Evolutionary conservation across 306 rosid species (phyloP).

Genomic region (Erythrophleum fordii): DNA sequence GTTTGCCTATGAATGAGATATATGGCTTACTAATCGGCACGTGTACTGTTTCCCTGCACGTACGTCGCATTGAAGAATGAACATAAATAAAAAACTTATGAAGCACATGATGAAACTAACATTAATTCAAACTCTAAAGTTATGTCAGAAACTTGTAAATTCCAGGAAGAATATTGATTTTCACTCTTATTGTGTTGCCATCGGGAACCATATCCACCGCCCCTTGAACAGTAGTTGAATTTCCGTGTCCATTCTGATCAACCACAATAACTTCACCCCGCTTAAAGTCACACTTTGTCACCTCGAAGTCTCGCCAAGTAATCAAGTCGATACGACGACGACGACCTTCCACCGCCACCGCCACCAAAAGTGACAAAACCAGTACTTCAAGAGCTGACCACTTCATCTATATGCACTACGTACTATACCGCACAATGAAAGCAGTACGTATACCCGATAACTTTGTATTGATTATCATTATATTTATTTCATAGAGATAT

Average conservation of each 20-base stretch:
- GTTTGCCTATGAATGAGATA: constrained; percentile 67
- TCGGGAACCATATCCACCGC: constrained; percentile 71
- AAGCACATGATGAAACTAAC: too few relatives aligned
- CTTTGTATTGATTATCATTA: too few relatives aligned
- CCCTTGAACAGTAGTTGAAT: constrained; percentile 74
- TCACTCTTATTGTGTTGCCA: constrained; percentile 52
- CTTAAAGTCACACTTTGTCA: constrained; percentile 29
- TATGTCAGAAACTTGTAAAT: constrained; percentile 80
- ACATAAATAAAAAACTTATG: too few relatives aligned
- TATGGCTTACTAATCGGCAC: constrained; percentile 67
- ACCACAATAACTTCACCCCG: constrained; percentile 57
- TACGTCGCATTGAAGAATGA: too few relatives aligned
- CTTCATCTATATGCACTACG: too few relatives aligned
- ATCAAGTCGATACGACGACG: constrained; percentile 29
- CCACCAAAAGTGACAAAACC: too few relatives aligned
- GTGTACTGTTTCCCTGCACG: constrained; percentile 70
- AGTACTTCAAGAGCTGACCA: too few relatives aligned
- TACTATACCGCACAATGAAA: too few relatives aligned
- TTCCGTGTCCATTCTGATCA: constrained; percentile 58
- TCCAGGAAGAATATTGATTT: constrained; percentile 69
- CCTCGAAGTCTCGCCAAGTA: constrained; percentile 69
- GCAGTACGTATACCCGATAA: too few relatives aligned
- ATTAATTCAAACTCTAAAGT: too few relatives aligned
- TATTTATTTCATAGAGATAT: too few relatives aligned
- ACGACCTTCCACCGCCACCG: constrained; percentile 11